Evolutionary conservation across 2,329 filamentous ascomycete genomes (phyloP), one percentile per base, ranked within the genome.

Genomic region (Xylaria sp.): DNA sequence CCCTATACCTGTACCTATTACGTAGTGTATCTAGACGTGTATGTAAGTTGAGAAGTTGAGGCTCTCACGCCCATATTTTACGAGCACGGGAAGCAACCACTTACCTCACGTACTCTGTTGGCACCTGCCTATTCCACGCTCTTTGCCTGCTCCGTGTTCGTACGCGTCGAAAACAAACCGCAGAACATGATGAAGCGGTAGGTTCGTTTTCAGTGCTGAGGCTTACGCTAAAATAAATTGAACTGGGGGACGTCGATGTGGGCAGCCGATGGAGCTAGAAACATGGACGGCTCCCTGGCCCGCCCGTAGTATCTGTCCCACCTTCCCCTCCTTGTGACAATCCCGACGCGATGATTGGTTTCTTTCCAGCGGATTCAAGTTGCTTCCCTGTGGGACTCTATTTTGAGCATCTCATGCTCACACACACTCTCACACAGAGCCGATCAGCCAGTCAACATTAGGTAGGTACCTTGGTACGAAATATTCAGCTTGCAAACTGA

Each of bases 331-430:
- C 59, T 57, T 62, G 54, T 58, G 53, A 34, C 19, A 19, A 62
- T 64, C 53, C 47, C 16, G 65, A 71, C 70, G 70, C 65, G 69
- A 70, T 62, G 54, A 72, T 71, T 71, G 70, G 69, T 34, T 54
- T 49, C 50, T n/a, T 48, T 30, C 23, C 23, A 30, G 23, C 23
- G 23, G 23, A 30, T 30, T 39, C 13, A 6, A 8, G 48, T 50
- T 30, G 48, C 13, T 30, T 61, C 62, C 46, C 63, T 52, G 63
- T 65, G 66, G 66, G 63, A 69, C 67, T 13, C 46, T 30, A 56
- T 56, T 46, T 50, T 42, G 23, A 30, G 23, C 4, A 30, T 30
- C 23, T 30, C 23, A 30, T 30, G 23, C 23, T 30, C 23, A 30
- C 23, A 30, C 23, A 30, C 37, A 47, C 30, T 6, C 30, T 23